A percentile compares a stretch with the other conserved stretches of the same genome.
phyloP scores from a whole-genome alignment of 257 asterid genomes.

The Fraxinus quadrangulata region DNA sequence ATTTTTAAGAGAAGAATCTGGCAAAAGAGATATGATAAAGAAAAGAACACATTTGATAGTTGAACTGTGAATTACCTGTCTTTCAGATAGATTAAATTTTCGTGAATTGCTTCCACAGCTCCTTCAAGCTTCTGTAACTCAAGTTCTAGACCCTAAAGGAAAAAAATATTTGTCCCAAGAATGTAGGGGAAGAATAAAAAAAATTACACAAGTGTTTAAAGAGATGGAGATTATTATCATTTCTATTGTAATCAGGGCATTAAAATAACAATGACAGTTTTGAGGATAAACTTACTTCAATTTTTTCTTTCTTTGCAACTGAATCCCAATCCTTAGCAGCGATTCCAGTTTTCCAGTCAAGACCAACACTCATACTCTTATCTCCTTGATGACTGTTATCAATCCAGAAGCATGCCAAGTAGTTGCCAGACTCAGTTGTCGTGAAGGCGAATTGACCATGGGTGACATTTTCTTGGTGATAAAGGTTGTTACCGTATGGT shows the following conservation, averaged over 20 bases:
- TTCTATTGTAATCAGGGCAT: neutral
- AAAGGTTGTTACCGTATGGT: conserved; percentile 67
- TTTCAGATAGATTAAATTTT: conserved; percentile 48
- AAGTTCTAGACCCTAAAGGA: conserved; percentile 71
- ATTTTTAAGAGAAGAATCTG: neutral
- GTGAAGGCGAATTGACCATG: conserved; percentile 88
- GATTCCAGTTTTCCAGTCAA: conserved; percentile 85
- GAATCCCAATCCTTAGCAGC: conserved; percentile 84
- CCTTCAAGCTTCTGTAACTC: conserved; percentile 77
- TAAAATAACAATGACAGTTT: neutral
- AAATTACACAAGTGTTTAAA: neutral
- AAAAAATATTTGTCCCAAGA: neutral
- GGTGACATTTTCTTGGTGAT: conserved; percentile 60
- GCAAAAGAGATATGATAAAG: conserved; percentile 1
- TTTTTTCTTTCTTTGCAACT: conserved; percentile 84
- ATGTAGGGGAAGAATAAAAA: neutral
- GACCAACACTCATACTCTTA: conserved; percentile 57
- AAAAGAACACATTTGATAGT: conserved; percentile 8
- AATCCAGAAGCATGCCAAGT: conserved; percentile 66
- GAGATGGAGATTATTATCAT: neutral
- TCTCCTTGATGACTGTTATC: conserved; percentile 40
- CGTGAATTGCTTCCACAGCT: conserved; percentile 53
- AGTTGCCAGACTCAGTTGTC: conserved; percentile 73
- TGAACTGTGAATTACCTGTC: conserved; percentile 40
- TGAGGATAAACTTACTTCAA: conserved; percentile 49